Evolutionary conservation across 1,284 basidiomycete species (phyloP).

Genomic region (Gastroboletus turbinatus): DNA sequence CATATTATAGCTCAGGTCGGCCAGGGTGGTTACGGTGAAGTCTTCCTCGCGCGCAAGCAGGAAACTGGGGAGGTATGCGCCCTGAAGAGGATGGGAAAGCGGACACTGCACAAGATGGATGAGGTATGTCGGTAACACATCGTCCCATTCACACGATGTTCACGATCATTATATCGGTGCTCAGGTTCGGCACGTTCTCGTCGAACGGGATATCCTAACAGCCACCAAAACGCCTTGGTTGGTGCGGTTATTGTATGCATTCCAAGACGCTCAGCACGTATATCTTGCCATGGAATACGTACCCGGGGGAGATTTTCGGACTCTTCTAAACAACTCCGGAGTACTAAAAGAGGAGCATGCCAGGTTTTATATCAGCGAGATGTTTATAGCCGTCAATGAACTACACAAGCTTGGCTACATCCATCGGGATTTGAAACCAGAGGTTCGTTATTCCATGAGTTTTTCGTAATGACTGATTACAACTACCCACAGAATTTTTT

Average conservation of each 20-base stretch:
- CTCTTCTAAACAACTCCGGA: slow-evolving; percentile 92
- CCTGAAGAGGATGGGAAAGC: slow-evolving; percentile 93
- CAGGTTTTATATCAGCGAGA: slow-evolving; percentile 92
- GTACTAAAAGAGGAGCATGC: slow-evolving; percentile 96
- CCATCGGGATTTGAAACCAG: slow-evolving; percentile 96
- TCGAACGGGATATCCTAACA: slow-evolving; percentile 95
- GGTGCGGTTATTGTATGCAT: slow-evolving; percentile 89
- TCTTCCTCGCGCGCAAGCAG: slow-evolving; percentile 88
- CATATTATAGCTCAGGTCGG: slow-evolving; percentile 96
- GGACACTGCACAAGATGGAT: slow-evolving; percentile 94
- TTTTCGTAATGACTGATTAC: background rate
- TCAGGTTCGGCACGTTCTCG: slow-evolving; percentile 89
- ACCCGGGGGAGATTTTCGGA: slow-evolving; percentile 94
- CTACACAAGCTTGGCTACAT: slow-evolving; percentile 95
- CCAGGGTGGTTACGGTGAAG: slow-evolving; percentile 95
- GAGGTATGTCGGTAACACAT: slow-evolving; percentile 54
- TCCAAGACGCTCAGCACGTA: slow-evolving; percentile 86
- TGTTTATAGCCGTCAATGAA: slow-evolving; percentile 91
- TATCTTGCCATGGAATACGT: slow-evolving; percentile 99
- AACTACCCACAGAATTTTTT: slow-evolving; percentile 83
- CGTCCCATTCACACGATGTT: slow-evolving; percentile 2
- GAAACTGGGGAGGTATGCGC: slow-evolving; percentile 95
- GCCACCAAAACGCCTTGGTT: slow-evolving; percentile 96
- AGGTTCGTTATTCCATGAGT: slow-evolving; percentile 52
- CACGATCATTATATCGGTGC: background rate